Percentiles rank a stretch among this genome's conserved stretches.
phyloP scores from a whole-genome alignment of 495 filamentous ascomycete genomes.

The Hyaloscypha variabilis region DNA sequence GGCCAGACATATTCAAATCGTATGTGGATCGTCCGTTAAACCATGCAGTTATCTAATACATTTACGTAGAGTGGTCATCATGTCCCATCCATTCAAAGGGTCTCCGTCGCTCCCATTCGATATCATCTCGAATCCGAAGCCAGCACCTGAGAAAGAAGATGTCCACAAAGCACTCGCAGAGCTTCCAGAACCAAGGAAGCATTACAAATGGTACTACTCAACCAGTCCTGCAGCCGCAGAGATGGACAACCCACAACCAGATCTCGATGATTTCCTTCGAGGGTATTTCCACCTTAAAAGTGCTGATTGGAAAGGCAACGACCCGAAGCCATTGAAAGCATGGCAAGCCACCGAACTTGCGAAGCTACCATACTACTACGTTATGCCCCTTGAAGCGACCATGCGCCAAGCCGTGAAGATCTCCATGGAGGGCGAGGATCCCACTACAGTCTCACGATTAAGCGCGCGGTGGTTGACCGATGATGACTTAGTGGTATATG shows the following conservation, averaged over 20 bases:
- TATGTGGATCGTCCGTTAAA: not conserved
- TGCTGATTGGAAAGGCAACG: constrained; percentile 59
- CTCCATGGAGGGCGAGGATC: constrained; percentile 54
- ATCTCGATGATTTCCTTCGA: constrained; percentile 59
- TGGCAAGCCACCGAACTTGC: constrained; percentile 60
- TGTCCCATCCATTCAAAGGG: constrained; percentile 61
- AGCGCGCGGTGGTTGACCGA: constrained; percentile 54
- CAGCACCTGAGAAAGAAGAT: constrained; percentile 38
- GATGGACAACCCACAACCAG: constrained; percentile 56
- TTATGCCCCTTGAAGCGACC: constrained; percentile 59
- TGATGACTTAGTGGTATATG: constrained; percentile 62
- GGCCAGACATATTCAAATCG: constrained; percentile 64
- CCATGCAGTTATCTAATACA: not conserved
- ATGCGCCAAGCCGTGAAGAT: constrained; percentile 59
- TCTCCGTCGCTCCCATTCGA: constrained; percentile 54
- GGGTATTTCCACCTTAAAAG: constrained; percentile 73
- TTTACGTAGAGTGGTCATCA: constrained; percentile 43
- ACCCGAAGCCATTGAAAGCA: constrained; percentile 50
- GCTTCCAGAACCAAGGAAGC: constrained; percentile 56
- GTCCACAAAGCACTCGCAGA: constrained; percentile 58
- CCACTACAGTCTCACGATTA: constrained; percentile 14
- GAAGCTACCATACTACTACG: constrained; percentile 67
- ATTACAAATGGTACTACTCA: constrained; percentile 75
- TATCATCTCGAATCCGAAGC: constrained; percentile 36
- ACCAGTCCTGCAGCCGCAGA: constrained; percentile 55